phyloP scores from a whole-genome alignment of 352 stramenopile species.

The Aphanomyces astaci region DNA sequence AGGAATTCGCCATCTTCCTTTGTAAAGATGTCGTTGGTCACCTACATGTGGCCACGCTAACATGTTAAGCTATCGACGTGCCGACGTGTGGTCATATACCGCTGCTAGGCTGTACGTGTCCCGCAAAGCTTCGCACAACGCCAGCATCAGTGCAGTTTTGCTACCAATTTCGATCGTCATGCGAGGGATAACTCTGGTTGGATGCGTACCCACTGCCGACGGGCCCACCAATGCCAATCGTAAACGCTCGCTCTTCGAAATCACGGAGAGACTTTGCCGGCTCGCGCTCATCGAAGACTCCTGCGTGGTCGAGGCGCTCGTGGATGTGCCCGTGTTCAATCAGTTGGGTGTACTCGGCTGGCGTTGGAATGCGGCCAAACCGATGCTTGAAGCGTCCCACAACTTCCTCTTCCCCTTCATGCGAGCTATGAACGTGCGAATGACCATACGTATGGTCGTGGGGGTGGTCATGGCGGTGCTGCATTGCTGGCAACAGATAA shows the following conservation, averaged over 20 bases:
- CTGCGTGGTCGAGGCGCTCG: constrained; percentile 80
- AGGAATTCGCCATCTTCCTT: constrained; percentile 98
- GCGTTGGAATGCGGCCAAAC: constrained; percentile 50
- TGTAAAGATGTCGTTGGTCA: constrained; percentile 99
- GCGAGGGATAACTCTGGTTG: background rate
- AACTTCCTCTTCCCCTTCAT: constrained; percentile 46
- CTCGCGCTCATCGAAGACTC: constrained; percentile 63
- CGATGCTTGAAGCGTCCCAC: constrained; percentile 57
- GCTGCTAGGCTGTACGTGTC: constrained; percentile 72
- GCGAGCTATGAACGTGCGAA: background rate
- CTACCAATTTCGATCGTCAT: constrained; percentile 25
- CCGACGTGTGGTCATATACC: constrained; percentile 31
- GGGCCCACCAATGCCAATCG: constrained; percentile 93
- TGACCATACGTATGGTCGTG: constrained; percentile 30
- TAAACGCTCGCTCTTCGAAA: constrained; percentile 86
- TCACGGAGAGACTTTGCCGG: constrained; percentile 36
- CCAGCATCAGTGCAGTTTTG: constrained; percentile 94
- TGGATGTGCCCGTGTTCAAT: constrained; percentile 83
- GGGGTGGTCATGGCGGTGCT: constrained; percentile 21
- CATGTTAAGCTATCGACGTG: too few species aligned
- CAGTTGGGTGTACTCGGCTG: constrained; percentile 67
- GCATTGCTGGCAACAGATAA: too few species aligned
- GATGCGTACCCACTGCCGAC: constrained; percentile 76
- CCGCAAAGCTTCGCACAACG: constrained; percentile 84
- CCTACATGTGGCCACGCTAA: constrained; percentile 30